Percentiles rank a stretch among this genome's conserved stretches.
Evolutionary conservation across 352 stramenopile species (phyloP).

Genomic region (Pythium myriotylum): DNA sequence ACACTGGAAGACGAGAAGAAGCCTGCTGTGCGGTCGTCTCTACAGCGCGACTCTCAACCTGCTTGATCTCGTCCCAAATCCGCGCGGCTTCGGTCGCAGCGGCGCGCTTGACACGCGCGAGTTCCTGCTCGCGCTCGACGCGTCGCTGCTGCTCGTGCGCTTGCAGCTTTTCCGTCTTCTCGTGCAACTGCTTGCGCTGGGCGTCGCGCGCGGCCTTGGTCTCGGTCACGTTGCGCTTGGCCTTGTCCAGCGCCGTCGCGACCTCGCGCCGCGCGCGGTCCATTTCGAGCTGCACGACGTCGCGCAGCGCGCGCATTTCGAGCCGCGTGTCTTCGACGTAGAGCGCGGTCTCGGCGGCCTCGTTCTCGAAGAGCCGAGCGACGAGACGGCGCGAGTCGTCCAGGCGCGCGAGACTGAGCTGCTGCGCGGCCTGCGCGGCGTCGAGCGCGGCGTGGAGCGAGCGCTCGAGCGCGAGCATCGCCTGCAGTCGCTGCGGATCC

Average conservation of each 20-base stretch:
- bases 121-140: slow-evolving; percentile 1
- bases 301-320: slow-evolving; percentile 27
- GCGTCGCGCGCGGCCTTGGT: background rate
- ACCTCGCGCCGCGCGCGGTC: slow-evolving; percentile 18
- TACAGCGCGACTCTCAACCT: background rate
- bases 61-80: background rate
- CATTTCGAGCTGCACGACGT: slow-evolving; percentile 36
- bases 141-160: background rate
- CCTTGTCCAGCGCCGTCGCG: slow-evolving; percentile 10
- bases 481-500: slow-evolving; percentile 5
- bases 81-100: background rate
- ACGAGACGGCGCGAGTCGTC: slow-evolving; percentile 23
- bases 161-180: slow-evolving; percentile 3
- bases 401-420: slow-evolving; percentile 18
- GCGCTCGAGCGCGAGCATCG: slow-evolving; percentile 25
- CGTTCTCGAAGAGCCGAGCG: slow-evolving; percentile 20
- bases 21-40: background rate
- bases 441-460: slow-evolving; percentile 25
- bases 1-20: too few relatives aligned
- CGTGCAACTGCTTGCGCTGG: background rate
- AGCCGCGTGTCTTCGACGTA: slow-evolving; percentile 29
- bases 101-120: background rate
- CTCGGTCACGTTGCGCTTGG: slow-evolving; percentile 18
- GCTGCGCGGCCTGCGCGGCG: slow-evolving; percentile 11
- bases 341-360: slow-evolving; percentile 25